These are phyloP conservation scores for Nematocida sp. DNA, from an alignment of 371 early-diverging fungal species.

Conservation along the genomic window DNA sequence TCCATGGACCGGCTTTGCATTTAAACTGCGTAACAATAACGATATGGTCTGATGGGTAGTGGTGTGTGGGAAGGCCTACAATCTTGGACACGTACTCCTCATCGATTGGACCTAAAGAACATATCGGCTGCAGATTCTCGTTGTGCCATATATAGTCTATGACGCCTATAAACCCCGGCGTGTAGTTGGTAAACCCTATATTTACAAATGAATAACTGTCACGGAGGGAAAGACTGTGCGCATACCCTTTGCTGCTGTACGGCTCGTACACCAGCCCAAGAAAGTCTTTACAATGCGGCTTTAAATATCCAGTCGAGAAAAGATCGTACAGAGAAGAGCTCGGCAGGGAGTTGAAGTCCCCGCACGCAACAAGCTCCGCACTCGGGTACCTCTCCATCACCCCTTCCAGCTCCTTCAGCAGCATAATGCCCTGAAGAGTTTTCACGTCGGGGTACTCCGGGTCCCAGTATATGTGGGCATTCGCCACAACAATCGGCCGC, in stretches of 20 bases:
- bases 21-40: slow-evolving; percentile 62
- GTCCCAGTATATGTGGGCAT: slow-evolving; percentile 68
- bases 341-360: slow-evolving; percentile 90
- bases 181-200: slow-evolving; percentile 79
- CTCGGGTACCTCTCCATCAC: slow-evolving; percentile 62
- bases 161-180: slow-evolving; percentile 77
- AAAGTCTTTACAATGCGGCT: slow-evolving; percentile 68
- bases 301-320: slow-evolving; percentile 65
- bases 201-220: slow-evolving; percentile 70
- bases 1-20: slow-evolving; percentile 39
- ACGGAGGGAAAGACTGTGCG: slow-evolving; percentile 35
- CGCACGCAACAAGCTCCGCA: slow-evolving; percentile 66
- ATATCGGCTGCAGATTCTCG: slow-evolving; percentile 69
- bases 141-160: slow-evolving; percentile 94
- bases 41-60: slow-evolving; percentile 76
- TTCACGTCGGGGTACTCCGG: slow-evolving; percentile 82
- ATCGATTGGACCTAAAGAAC: slow-evolving; percentile 75
- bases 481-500: slow-evolving; percentile 72
- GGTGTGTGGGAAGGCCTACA: slow-evolving; percentile 86
- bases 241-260: slow-evolving; percentile 68
- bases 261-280: slow-evolving; percentile 72
- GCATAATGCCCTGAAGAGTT: slow-evolving; percentile 83
- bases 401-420: slow-evolving; percentile 78
- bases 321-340: slow-evolving; percentile 83
- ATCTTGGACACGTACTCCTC: slow-evolving; percentile 71